These are phyloP conservation scores for Ceratocystis huliohia DNA, from an alignment of 2,329 filamentous ascomycete genomes.

Conservation along the genomic window DNA sequence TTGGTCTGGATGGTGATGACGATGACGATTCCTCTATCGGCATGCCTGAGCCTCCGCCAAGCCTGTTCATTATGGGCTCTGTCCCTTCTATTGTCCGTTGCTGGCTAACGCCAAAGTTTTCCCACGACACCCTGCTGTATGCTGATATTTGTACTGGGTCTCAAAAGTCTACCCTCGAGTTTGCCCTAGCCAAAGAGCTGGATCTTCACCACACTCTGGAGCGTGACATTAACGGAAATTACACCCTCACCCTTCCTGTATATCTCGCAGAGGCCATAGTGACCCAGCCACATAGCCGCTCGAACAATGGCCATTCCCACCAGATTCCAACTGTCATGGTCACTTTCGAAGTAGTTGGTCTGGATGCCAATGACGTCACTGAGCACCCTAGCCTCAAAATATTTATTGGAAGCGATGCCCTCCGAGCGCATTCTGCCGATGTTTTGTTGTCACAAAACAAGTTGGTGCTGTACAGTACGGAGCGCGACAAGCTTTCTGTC, in stretches of 20 bases:
- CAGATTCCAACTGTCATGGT: conserved; percentile 65
- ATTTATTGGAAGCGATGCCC: conserved; percentile 77
- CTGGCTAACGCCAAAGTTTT: conserved; percentile 85
- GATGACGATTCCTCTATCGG: conserved; percentile 58
- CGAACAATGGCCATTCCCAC: conserved; percentile 51
- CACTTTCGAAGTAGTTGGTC: conserved; percentile 60
- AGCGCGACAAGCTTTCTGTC: conserved; percentile 74
- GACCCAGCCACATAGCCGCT: conserved; percentile 59
- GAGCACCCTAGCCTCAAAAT: conserved; percentile 49
- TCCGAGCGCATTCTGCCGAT: conserved; percentile 78
- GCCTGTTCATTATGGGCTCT: conserved; percentile 72
- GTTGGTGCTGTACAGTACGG: conserved; percentile 74
- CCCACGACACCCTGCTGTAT: conserved; percentile 77
- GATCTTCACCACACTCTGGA: conserved; percentile 55
- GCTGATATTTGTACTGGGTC: conserved; percentile 88
- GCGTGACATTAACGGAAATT: conserved; percentile 50
- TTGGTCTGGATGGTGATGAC: conserved; percentile 63
- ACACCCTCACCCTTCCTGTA: conserved; percentile 63
- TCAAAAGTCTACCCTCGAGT: conserved; percentile 71
- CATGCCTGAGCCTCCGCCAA: conserved; percentile 64
- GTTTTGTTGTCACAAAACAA: conserved; percentile 85
- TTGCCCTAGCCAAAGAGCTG: conserved; percentile 60
- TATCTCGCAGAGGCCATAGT: conserved; percentile 87
- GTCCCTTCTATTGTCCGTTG: conserved; percentile 91
- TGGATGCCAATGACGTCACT: conserved; percentile 35